Base-by-base conservation (phyloP, 164 flowering plant genomes). In the Vitis labrusca region DNA sequence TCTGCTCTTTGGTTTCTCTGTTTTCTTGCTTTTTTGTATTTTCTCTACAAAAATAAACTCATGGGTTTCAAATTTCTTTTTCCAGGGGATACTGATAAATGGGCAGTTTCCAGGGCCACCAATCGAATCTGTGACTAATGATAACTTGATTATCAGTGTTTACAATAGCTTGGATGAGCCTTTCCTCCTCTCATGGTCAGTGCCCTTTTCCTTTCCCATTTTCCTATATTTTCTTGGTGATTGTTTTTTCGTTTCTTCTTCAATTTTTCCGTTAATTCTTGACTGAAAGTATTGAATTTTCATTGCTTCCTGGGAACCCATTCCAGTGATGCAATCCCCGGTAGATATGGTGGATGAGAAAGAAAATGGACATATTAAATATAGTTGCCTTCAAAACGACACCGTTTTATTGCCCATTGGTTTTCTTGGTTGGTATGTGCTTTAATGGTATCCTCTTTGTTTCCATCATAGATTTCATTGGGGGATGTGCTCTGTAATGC, bases 61-160 rank as follows among this genome's bases (percentile, higher is more conserved):
- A 29, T 13, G 8, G 11, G 9, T n/a, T 37, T 10, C 14, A 53
- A 1, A 27, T 62, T 29, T 54, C 32, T 16, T 19, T 19, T 70
- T 62, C 66, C 86, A 84, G 87, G 87, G 82, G 65, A 82, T 84
- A 61, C 60, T 84, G 81, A 84, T 84, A 17, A 82, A 84, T 67
- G 84, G 84, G 52, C 82, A 84, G 65, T 84, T 84, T 74, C 87
- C 87, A 27, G 87, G 87, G 29, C 87, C 87, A 9, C 75, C 68
- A 59, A 74, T 84, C 29, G 82, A 82, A 30, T 62, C 78, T 2
- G 82, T 74, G 10, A 84, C 87, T 15, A 84, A 84, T 50, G 85
- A 84, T 12, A 82, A 84, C 74, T 66, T 84, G 74, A 78, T 84
- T 16, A 69, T 84, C 76, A 84, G 58, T 65, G 87, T 84, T 23